phyloP scores from a whole-genome alignment of 1,139 yeast species.

The Lodderomyces oxycetoniae region DNA sequence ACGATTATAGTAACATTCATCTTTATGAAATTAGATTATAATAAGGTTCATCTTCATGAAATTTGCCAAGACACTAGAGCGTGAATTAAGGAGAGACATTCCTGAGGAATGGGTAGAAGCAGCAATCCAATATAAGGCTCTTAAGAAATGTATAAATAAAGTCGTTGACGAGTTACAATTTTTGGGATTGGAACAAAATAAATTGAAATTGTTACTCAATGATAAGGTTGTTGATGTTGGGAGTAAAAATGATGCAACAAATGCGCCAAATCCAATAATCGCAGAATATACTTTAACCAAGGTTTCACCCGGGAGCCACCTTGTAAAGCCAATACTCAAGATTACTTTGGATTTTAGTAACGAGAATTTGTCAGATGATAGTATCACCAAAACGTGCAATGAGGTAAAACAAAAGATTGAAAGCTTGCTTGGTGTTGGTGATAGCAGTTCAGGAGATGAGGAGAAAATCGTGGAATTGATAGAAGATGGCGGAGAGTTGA shows the following conservation, averaged over 20 bases:
- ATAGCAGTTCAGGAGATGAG: constrained; percentile 8
- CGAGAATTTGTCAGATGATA: constrained; percentile 32
- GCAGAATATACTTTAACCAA: constrained; percentile 42
- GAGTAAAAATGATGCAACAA: constrained; percentile 15
- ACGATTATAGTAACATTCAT: too few relatives aligned
- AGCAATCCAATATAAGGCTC: constrained; percentile 67
- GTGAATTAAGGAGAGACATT: constrained; percentile 54
- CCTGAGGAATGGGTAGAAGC: constrained; percentile 67
- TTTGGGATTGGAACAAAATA: constrained; percentile 50
- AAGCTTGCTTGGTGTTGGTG: constrained; percentile 20
- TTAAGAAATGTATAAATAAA: constrained; percentile 60
- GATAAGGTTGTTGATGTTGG: constrained; percentile 28
- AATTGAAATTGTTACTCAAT: constrained; percentile 38
- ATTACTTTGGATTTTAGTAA: constrained; percentile 33
- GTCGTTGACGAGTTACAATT: constrained; percentile 57
- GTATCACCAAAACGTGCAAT: constrained; percentile 30
- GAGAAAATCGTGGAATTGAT: constrained; percentile 17
- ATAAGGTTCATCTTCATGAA: too few relatives aligned
- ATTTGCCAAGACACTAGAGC: constrained; percentile 68
- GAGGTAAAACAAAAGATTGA: constrained; percentile 32
- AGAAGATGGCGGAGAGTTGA: constrained; percentile 15
- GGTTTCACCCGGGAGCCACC: constrained; percentile 17
- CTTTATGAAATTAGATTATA: too few relatives aligned
- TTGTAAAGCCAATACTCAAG: constrained; percentile 36
- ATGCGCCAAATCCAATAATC: constrained; percentile 36